Evolutionary conservation across 805 yeast genomes (phyloP), one percentile per base, ranked within the genome.

Genomic region (Saturnispora galanensis): DNA sequence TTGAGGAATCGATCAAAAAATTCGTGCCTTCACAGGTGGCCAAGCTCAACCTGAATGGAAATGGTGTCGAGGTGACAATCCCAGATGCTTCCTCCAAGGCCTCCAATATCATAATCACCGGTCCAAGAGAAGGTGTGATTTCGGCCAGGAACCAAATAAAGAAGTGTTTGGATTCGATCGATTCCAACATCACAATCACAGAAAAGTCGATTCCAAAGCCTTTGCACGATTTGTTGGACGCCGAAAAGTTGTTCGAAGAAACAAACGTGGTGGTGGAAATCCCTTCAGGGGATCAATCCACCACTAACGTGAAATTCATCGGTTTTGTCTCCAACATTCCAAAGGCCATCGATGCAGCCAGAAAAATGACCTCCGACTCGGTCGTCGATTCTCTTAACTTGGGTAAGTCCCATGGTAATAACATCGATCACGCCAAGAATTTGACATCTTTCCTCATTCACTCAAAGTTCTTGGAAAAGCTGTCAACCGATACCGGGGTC

Each of bases 351-450:
- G 69, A 68, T 28, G 66, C 64, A 47, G 85, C 90, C 12, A 74
- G 79, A 60, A 59, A 70, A 40, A 68, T 77, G 35, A 75, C 93
- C 31, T 68, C 78, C 39, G 70, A 75, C 45, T 77, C 71, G 58
- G 67, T 71, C 46, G 76, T 81, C 35, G 87, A 80, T 51, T 65
- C 77, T 31, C 70, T 93, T 57, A 95, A 88, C 56, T 80, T 93
- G 62, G 79, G 94, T 10, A 81, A 76, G 63, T 95, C 97, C 29
- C 97, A 93, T 61, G 84, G 87, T 56, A 85, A 84, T 51, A 77
- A 85, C 57, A 58, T 76, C 43, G 60, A 67, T 13, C 97, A 93
- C 56, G 96, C 95, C 9, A 76, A 77, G 49, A 73, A 79, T 35
- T 69, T 93, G 46, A 81, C 87, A 36, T 71, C 81, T 10, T 84